Base-by-base conservation (phyloP, 805 yeast species). In the Helenozyma baotianmanensis region DNA sequence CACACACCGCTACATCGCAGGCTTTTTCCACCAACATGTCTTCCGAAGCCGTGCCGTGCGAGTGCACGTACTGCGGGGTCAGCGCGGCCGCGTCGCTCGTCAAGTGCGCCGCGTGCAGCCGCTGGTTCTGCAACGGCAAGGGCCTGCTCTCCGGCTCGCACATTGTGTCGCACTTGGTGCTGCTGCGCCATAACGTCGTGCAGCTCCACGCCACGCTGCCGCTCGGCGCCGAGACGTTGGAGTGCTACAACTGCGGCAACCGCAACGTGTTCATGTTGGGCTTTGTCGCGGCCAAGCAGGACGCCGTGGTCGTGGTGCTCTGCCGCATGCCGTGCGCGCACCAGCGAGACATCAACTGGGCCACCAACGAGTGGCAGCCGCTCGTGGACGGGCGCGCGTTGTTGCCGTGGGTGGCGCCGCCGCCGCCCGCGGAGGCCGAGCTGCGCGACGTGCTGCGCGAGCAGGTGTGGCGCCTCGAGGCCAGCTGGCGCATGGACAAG, bases 251-350 rank as follows among this genome's bases (percentile, higher is more conserved):
- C 51, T 89, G 97, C 64, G 96, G 96, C 19, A 76, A 74, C 51
- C 76, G 69, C 39, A 89, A 89, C 48, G 82, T 56, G 2, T 89
- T 89, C 47, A 68, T 80, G 16, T 63, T 89, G 23, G 97, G 97
- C 0, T 87, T 81, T 57, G 92, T 89, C 11, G 73, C 88, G 16
- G 96, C 96, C 4, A 85, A 84, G 51, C 74, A 80, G 38, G 94
- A 86, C 45, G 79, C 88, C 4, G 88, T 87, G 23, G 89, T 89
- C 38, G 95, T 89, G 4, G 72, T 88, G 26, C 58, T 89, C 29
- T 89, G 97, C 59, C 76, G 97, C 35, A 65, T 85, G 34, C 96
- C 96, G 1, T 89, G 97, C 58, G 80, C 95, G 1, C 88, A 80
- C 51, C 57, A 70, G 7, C 79, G 82, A 43, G 86, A 82, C 55